phyloP scores from a whole-genome alignment of 148 eudicot genomes.

The Spergularia marina region DNA sequence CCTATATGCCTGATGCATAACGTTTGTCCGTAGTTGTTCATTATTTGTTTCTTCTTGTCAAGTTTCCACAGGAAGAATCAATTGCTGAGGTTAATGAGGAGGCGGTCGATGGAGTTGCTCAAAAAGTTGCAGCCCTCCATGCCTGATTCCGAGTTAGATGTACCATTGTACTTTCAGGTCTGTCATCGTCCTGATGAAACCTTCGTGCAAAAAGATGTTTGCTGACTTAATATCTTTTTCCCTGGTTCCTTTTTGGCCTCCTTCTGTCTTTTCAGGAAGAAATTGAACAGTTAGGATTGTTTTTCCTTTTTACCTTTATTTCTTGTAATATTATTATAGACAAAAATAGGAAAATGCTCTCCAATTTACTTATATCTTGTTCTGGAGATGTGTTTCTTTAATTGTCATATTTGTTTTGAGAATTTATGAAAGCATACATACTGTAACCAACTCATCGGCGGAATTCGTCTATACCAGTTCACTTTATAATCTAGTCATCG shows the following conservation, averaged over 20 bases:
- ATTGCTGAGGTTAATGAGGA: conserved; percentile 28
- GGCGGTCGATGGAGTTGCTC: conserved; percentile 14
- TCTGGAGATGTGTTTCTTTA: conserved; percentile 5
- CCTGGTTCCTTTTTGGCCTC: neutral
- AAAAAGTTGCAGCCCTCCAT: conserved; percentile 15
- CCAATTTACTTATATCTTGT: neutral
- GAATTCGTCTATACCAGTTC: neutral
- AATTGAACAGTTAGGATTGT: conserved; percentile 5
- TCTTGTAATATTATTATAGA: conserved; percentile 15
- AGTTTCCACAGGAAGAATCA: conserved; percentile 21
- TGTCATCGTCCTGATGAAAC: conserved; percentile 4
- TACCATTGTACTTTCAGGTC: neutral
- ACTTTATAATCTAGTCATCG: too few relatives aligned
- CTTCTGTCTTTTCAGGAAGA: conserved; percentile 11
- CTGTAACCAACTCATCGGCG: neutral
- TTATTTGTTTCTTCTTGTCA: neutral
- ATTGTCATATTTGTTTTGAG: neutral
- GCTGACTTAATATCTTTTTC: neutral
- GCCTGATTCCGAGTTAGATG: neutral
- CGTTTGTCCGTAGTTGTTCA: neutral
- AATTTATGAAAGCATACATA: neutral
- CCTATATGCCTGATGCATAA: neutral
- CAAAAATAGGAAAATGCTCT: conserved; percentile 7
- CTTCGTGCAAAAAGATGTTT: neutral
- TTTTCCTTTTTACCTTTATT: neutral